Evolutionary conservation across 2,329 filamentous ascomycete genomes (phyloP), one percentile per base, ranked within the genome.

Genomic region (Lecanosticta acicola): DNA sequence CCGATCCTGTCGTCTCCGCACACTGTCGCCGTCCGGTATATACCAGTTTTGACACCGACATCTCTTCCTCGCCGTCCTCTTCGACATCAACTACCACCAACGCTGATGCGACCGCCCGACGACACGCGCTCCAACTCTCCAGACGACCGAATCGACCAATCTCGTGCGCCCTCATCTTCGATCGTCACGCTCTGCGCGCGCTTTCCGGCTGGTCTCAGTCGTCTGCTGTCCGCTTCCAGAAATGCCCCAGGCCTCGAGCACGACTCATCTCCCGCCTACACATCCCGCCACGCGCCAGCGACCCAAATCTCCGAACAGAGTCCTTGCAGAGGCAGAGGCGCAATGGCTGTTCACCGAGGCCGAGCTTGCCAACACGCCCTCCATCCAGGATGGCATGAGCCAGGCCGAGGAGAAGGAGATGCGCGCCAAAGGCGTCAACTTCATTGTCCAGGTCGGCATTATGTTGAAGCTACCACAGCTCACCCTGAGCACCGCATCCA

Each of bases 381-480:
- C 87, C 42, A 83, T 94, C 48, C 69, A 89, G 11, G 87, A 95
- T 56, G 91, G 91, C 17, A 79, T 97, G 64, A 67, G 80, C 7
- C 76, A 82, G 3, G 79, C 82, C 21, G 83, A 93, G 62, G 93
- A 97, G 70, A 78, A 87, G 51, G 77, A 85, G 54, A 77, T 86
- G 48, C 81, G 93, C 45, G 84, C 86, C 50, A 97, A 97, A 66
- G 91, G 93, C 38, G 84, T 96, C 63, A 94, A 95, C 66, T 98
- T 98, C 69, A 94, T 98, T 60, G 84, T 88, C 53, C 90, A 96
- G 67, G 88, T 91, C 36, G 93, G 91, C 54, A 87, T 94, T 56
- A 82, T 95, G 72, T 78, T 97, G 42, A 91, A 94, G 64, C 73
- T 97, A 40, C 91, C 91, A 10, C 90, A 96, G 66, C 81, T 93